Base-by-base conservation (phyloP, 2,329 filamentous ascomycete species). In the Botrytis fragariae region DNA sequence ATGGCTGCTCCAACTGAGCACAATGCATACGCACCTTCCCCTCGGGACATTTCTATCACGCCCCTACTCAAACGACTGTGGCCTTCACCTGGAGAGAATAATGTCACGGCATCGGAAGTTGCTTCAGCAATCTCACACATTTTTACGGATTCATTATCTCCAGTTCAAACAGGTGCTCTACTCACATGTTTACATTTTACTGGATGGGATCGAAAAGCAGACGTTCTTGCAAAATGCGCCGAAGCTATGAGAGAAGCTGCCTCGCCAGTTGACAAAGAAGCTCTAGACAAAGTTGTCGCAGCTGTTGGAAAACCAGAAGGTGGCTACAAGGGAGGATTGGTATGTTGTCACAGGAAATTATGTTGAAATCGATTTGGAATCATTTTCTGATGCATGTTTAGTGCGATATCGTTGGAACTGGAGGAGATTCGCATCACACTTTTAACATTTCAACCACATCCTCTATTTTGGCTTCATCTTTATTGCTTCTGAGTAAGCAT, bases 371-470 rank as follows among this genome's bases (percentile, higher is more conserved):
- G 29, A 71, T 70, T n/a, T 37, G 29, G 32, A 29, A 16, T 67
- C 35, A 39, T 72, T 67, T 75, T 63, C 74, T 76, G 39, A 78
- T 72, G 45, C 22, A 37, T 37, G 62, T 20, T 69, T 71, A 90
- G 85, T 90, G 95, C 82, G 96, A 99, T 82, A 98, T 99, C 81
- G 96, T 99, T 74, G 96, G 96, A 78, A 99, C 96, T 12, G 96
- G 96, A 77, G 96, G 96, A 80, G 96, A 99, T 84, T 92, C 92
- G 32, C 95, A 98, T 86, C 94, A 97, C 83, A 99, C 96, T 48
- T 99, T 97, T 89, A 99, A 99, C 83, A 95, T 99, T 81, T 96
- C 92, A 78, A 99, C 96, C 7, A 97, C 96, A 10, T 90, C 96
- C 3, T 97, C 94, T 29, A 98, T 99, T 80, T 86, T 99, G 67